Evolutionary conservation across 1,284 basidiomycete genomes (phyloP).

Genomic region (Pholiota adiposa): DNA sequence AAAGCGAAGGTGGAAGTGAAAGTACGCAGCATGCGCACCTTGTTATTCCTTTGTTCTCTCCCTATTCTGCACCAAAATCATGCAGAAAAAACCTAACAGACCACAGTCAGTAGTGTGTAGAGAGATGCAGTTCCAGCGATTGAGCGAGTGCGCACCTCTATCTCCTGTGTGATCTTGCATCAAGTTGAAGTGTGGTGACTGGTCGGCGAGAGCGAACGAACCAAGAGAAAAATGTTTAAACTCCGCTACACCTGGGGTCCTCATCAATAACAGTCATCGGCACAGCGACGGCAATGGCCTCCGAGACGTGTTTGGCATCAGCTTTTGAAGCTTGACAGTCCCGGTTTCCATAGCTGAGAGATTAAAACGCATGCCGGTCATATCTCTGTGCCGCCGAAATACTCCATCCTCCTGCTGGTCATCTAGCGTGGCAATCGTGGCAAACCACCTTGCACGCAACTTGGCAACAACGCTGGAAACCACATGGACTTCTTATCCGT

Average conservation of each 20-base stretch:
- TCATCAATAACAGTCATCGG: background rate
- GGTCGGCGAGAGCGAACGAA: too few relatives aligned
- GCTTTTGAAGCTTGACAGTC: conserved; percentile 10
- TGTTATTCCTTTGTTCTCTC: too few relatives aligned
- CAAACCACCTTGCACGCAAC: background rate
- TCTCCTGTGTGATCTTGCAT: too few relatives aligned
- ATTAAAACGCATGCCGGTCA: conserved; percentile 4
- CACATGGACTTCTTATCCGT: conserved; percentile 5
- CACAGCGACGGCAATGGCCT: background rate
- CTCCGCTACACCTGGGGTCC: background rate
- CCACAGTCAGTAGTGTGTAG: too few relatives aligned
- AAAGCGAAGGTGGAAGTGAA: too few relatives aligned
- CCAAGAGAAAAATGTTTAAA: too few relatives aligned
- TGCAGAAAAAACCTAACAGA: too few relatives aligned
- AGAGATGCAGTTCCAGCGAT: too few relatives aligned
- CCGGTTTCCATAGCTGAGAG: conserved; percentile 3
- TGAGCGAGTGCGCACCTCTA: too few relatives aligned
- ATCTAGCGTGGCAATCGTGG: conserved; percentile 15
- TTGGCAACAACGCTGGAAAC: conserved; percentile 2
- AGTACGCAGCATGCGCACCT: too few relatives aligned
- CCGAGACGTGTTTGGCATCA: conserved; percentile 1
- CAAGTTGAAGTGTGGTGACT: too few relatives aligned
- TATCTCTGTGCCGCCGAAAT: conserved; percentile 1
- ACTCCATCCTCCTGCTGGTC: conserved; percentile 1
- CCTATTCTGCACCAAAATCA: too few relatives aligned